A percentile compares a stretch with the other conserved stretches of the same genome.
These are phyloP conservation scores for Crithidia thermophila DNA, from an alignment of 208 protist genomes.

Conservation along the genomic window DNA sequence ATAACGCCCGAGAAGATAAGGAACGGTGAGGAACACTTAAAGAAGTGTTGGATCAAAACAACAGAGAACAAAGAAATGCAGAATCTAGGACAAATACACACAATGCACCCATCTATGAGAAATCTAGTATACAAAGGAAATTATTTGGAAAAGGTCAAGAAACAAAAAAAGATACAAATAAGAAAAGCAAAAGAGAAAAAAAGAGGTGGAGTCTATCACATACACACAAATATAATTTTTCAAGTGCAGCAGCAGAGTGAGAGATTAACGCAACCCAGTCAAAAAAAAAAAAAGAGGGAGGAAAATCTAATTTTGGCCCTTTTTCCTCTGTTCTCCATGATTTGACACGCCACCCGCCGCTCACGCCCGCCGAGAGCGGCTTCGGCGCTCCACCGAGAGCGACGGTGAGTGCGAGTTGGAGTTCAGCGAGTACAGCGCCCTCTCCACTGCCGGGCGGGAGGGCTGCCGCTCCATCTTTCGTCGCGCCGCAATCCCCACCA, in stretches of 20 bases:
- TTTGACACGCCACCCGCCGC: not conserved
- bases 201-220: no score
- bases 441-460: conserved; percentile 49
- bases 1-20: no score
- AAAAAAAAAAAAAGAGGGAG: conserved; percentile 15
- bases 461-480: conserved; percentile 49
- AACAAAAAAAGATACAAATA: conserved; percentile 30
- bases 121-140: conserved; percentile 17
- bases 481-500: conserved; percentile 61
- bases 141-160: conserved; percentile 4
- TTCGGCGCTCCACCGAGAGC: conserved; percentile 36
- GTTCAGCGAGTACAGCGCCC: conserved; percentile 56
- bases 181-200: not conserved
- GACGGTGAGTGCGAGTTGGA: conserved; percentile 51
- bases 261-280: no score
- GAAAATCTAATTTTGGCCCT: not conserved
- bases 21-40: no score
- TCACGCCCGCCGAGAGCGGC: conserved; percentile 37
- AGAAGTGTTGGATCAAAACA: no score
- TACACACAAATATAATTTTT: no score
- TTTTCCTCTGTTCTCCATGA: not conserved
- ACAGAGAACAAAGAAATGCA: not conserved
- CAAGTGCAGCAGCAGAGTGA: no score
- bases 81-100: conserved; percentile 22
- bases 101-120: conserved; percentile 17